Evolutionary conservation across 768 basidiomycete genomes (phyloP), one percentile per base, ranked within the genome.

Genomic region (Agaricus blazei): DNA sequence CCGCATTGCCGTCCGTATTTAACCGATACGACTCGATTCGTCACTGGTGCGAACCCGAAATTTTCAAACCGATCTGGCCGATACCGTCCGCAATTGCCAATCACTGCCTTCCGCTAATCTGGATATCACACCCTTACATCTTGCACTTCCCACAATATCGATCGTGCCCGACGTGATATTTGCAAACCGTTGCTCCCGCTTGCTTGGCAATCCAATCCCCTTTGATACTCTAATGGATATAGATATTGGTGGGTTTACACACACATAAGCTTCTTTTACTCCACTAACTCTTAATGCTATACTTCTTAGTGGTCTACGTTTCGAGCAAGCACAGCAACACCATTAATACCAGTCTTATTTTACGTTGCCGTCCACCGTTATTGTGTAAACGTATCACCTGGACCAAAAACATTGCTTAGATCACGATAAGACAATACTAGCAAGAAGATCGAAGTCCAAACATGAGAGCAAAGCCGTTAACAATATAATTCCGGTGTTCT

Each of bases 261-360:
- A 31, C 57, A 34, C 50, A 50, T 19, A 19, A 26, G 14, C 54
- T 56, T 51, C 23, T 12, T 23, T 41, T 41, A 52, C 27, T n/a
- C 37, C 45, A 60, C 53, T n/a, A 56, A 59, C 57, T 54, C 44
- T 38, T 54, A 15, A 65, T 52, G 42, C 43, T 52, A 58, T 54
- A 8, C 31, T 60, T 36, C 19, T 51, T 63, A 96, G 95, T 63
- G 94, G 95, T 44, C 79, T 96, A 51, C 89, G 87, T 50, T 97
- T 92, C 66, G 88, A 96, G 69, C 91, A 93, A 70, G 85, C 80
- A 23, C 87, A 81, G 41, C 87, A 92, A 66, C 85, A 90, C 60
- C 85, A 89, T 69, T 74, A 68, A 77, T 69, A 69, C 43, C 23
- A 26, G 26, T 29, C 29, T 14, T 40, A 27, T 24, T 45, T 12